These are phyloP conservation scores for Rubia yunnanensis DNA, from an alignment of 257 asterid species.

Conservation along the genomic window DNA sequence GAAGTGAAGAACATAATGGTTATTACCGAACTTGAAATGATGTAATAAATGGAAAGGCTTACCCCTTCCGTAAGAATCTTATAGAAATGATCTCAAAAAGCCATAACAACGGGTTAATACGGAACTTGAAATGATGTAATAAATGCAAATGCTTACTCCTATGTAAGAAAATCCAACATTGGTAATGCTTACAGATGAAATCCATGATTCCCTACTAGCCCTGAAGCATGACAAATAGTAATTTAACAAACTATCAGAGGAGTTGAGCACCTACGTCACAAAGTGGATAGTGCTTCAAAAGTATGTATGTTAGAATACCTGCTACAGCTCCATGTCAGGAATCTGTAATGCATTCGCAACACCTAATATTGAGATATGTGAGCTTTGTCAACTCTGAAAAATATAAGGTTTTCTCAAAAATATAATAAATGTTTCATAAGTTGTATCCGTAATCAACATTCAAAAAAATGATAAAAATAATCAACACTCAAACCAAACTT, in stretches of 20 bases:
- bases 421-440: background rate
- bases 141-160: slow-evolving; percentile 31
- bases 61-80: too few species aligned
- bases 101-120: background rate
- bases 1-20: too few species aligned
- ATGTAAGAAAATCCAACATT: slow-evolving; percentile 64
- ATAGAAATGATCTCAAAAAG: background rate
- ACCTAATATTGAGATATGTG: slow-evolving; percentile 65
- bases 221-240: slow-evolving; percentile 29
- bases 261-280: background rate
- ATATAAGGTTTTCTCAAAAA: background rate
- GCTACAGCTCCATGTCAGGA: slow-evolving; percentile 74
- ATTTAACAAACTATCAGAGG: background rate
- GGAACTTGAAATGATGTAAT: background rate
- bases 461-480: too few species aligned
- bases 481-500: too few species aligned
- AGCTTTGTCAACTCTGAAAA: slow-evolving; percentile 57
- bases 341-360: slow-evolving; percentile 86
- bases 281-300: slow-evolving; percentile 2
- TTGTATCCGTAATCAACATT: too few species aligned
- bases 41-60: too few species aligned
- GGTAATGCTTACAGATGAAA: slow-evolving; percentile 73
- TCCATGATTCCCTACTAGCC: slow-evolving; percentile 53
- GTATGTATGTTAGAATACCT: slow-evolving; percentile 32
- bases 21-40: too few species aligned